Conservation (phyloP, 2,329 filamentous ascomycete species). For the Diaporthe amygdali region DNA sequence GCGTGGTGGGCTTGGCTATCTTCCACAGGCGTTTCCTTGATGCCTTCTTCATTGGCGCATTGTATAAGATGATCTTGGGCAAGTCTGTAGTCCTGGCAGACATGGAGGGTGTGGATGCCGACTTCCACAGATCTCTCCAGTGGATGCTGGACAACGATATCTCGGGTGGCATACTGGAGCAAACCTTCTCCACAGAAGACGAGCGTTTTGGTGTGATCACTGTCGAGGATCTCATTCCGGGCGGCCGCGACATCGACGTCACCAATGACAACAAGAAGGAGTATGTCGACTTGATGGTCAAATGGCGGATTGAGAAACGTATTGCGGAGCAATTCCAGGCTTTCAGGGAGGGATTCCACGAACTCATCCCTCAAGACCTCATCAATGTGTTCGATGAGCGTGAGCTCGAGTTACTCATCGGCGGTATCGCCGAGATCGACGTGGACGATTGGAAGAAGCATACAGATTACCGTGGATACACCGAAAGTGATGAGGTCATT, state of each 20-base stretch:
- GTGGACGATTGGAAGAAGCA: constrained; percentile 99
- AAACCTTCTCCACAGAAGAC: constrained; percentile 96
- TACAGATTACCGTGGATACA: constrained; percentile 98
- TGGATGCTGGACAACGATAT: constrained; percentile 99
- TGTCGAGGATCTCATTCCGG: constrained; percentile 91
- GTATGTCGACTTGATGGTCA: constrained; percentile 97
- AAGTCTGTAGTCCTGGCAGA: constrained; percentile 92
- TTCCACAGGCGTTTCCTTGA: constrained; percentile 98
- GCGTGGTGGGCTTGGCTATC: constrained; percentile 94
- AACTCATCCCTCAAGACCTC: constrained; percentile 93
- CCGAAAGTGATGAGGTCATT: constrained; percentile 95
- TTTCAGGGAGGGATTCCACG: constrained; percentile 96
- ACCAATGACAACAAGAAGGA: constrained; percentile 99
- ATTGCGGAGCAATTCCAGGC: constrained; percentile 98
- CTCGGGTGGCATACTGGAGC: constrained; percentile 85
- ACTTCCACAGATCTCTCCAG: constrained; percentile 94
- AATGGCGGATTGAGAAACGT: constrained; percentile 99
- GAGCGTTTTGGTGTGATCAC: constrained; percentile 95
- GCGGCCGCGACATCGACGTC: constrained; percentile 90
- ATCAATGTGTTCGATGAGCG: constrained; percentile 99
- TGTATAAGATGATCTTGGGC: constrained; percentile 99
- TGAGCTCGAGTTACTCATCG: constrained; percentile 93
- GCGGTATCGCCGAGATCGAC: constrained; percentile 99
- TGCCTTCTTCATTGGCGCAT: constrained; percentile 97
- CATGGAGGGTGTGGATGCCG: constrained; percentile 98